Conservation (phyloP, 1,284 basidiomycete genomes). For the Prillingera fragicola region DNA sequence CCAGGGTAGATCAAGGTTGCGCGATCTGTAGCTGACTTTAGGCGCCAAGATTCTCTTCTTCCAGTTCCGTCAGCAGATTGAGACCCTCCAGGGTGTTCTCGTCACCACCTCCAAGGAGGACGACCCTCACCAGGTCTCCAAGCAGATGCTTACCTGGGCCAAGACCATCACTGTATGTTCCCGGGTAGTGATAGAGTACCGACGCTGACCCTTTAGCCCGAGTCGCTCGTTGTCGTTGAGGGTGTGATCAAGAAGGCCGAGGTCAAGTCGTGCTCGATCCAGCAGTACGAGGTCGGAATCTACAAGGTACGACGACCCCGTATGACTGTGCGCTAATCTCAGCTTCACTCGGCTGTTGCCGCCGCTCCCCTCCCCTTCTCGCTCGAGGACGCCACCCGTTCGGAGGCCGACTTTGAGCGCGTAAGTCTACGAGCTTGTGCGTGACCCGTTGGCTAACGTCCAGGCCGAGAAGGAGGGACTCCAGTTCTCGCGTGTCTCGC, state of each 20-base stretch:
- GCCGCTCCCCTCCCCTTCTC: constrained; percentile 75
- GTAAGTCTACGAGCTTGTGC: constrained; percentile 16
- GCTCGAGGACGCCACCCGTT: constrained; percentile 84
- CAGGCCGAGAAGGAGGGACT: constrained; percentile 56
- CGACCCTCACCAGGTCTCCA: constrained; percentile 76
- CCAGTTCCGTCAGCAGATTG: constrained; percentile 78
- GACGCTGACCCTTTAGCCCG: constrained; percentile 52
- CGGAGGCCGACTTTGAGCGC: constrained; percentile 62
- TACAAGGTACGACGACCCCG: constrained; percentile 63
- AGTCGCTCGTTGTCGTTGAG: constrained; percentile 90
- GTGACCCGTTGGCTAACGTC: constrained; percentile 3
- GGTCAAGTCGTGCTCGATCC: constrained; percentile 84
- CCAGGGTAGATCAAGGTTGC: constrained; percentile 57
- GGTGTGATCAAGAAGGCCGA: constrained; percentile 73
- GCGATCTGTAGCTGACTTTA: constrained; percentile 16
- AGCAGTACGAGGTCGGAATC: constrained; percentile 84
- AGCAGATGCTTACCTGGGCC: constrained; percentile 97
- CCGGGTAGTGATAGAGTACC: not conserved
- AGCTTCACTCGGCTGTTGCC: constrained; percentile 83
- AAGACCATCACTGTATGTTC: constrained; percentile 56
- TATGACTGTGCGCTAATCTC: too few relatives aligned
- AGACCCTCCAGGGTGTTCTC: constrained; percentile 85
- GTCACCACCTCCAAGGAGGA: constrained; percentile 51
- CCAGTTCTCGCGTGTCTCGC: constrained; percentile 58
- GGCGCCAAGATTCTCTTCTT: constrained; percentile 89